Evolutionary conservation across 78 protist genomes (phyloP).

Genomic region (Tieghemostelium lacteum): DNA sequence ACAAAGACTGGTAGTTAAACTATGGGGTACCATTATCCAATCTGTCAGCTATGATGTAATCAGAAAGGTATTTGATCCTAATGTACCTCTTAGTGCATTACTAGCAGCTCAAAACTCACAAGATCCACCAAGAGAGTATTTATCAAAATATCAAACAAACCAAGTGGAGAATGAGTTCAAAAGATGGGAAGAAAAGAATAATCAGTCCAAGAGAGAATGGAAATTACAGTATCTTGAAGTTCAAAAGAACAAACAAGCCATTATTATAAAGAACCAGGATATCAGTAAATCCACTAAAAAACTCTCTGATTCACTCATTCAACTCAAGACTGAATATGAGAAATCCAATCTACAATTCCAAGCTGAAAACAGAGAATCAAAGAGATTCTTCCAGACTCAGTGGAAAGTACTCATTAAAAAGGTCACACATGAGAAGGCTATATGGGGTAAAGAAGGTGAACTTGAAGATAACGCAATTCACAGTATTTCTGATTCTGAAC

Average conservation of each 20-base stretch:
- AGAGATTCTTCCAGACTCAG: constrained; percentile 60
- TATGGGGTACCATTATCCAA: constrained; percentile 18
- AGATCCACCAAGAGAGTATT: neutral
- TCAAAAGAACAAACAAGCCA: constrained; percentile 48
- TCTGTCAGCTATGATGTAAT: neutral
- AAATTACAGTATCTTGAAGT: constrained; percentile 52
- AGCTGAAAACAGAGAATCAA: constrained; percentile 23
- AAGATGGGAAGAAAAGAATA: constrained; percentile 64
- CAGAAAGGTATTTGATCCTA: constrained; percentile 2
- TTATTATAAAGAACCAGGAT: constrained; percentile 42
- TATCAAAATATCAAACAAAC: neutral
- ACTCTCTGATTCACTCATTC: constrained; percentile 15
- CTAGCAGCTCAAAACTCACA: neutral
- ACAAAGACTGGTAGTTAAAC: constrained; percentile 1
- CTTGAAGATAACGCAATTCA: neutral
- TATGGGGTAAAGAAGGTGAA: constrained; percentile 14
- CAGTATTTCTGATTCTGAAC: neutral
- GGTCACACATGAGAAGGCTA: constrained; percentile 65
- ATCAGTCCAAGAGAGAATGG: constrained; percentile 57
- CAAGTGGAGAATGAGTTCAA: constrained; percentile 54
- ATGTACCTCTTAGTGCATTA: neutral
- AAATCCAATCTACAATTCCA: constrained; percentile 22
- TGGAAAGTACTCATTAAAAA: constrained; percentile 59
- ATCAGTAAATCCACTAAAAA: constrained; percentile 48
- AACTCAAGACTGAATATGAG: constrained; percentile 30